Evolutionary conservation across 192 early-diverging fungal species (phyloP).

Genomic region (Radiomyces spectabilis): DNA sequence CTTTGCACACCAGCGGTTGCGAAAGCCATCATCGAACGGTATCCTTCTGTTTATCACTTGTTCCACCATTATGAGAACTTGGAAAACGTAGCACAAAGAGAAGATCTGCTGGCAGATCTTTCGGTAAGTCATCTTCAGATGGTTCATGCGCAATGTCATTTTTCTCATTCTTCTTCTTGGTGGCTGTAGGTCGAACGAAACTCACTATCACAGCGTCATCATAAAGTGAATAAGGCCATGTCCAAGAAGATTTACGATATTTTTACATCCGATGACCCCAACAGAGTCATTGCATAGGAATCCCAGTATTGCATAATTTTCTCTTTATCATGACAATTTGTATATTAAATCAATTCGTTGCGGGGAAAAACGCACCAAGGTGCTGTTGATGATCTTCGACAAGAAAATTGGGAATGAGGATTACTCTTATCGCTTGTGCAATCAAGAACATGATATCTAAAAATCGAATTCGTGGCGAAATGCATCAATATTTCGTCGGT

Average conservation of each 20-base stretch:
- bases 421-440: too few relatives aligned
- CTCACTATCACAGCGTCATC: slow-evolving; percentile 9
- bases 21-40: slow-evolving; percentile 24
- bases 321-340: too few relatives aligned
- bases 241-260: slow-evolving; percentile 36
- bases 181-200: slow-evolving; percentile 12
- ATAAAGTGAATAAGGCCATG: slow-evolving; percentile 23
- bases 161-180: background rate
- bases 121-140: slow-evolving; percentile 18
- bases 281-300: slow-evolving; percentile 10
- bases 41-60: slow-evolving; percentile 27
- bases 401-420: too few relatives aligned
- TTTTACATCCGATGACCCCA: slow-evolving; percentile 35
- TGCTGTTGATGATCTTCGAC: too few relatives aligned
- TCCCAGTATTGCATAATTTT: too few relatives aligned
- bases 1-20: slow-evolving; percentile 30
- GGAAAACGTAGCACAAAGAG: slow-evolving; percentile 6
- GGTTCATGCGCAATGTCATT: background rate
- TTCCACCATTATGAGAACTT: slow-evolving; percentile 26
- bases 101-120: slow-evolving; percentile 26
- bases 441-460: too few relatives aligned
- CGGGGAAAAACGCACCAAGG: too few relatives aligned
- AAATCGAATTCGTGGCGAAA: slow-evolving; percentile 88
- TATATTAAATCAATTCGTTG: too few relatives aligned
- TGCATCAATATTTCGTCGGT: slow-evolving; percentile 65